Percentiles rank a stretch among this genome's conserved stretches.
Conservation (phyloP, 208 protist species). For the Trypanosoma avium region DNA sequence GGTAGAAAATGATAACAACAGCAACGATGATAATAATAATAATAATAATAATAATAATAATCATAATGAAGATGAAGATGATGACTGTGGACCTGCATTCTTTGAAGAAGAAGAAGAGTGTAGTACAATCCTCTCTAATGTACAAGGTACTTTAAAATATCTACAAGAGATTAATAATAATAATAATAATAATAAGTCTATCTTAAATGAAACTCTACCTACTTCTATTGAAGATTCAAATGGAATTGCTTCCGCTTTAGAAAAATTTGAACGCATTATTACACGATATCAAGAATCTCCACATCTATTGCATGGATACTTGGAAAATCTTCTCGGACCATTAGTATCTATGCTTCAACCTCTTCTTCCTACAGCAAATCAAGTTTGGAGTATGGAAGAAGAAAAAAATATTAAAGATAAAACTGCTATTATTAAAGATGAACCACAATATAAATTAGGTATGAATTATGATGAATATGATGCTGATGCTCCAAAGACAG, state of each 20-base stretch:
- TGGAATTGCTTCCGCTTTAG: constrained; percentile 59
- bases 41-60: too few species aligned
- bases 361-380: constrained; percentile 40
- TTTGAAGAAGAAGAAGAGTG: constrained; percentile 80
- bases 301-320: constrained; percentile 88
- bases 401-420: background rate
- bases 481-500: constrained; percentile 57
- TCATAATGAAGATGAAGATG: too few species aligned
- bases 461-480: constrained; percentile 84
- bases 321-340: constrained; percentile 83
- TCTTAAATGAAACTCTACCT: constrained; percentile 32
- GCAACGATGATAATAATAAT: too few species aligned
- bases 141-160: constrained; percentile 34
- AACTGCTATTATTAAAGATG: constrained; percentile 14
- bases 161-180: constrained; percentile 6
- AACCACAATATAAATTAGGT: constrained; percentile 34
- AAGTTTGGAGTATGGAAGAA: constrained; percentile 41
- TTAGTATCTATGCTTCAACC: constrained; percentile 69
- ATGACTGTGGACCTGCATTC: constrained; percentile 61
- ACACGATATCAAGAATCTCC: constrained; percentile 95
- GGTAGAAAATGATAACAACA: constrained; percentile 22
- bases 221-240: constrained; percentile 56
- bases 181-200: background rate
- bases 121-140: constrained; percentile 37
- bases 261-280: constrained; percentile 68